Evolutionary conservation across 2,329 filamentous ascomycete genomes (phyloP).

Genomic region (Pseudopithomyces maydicus): DNA sequence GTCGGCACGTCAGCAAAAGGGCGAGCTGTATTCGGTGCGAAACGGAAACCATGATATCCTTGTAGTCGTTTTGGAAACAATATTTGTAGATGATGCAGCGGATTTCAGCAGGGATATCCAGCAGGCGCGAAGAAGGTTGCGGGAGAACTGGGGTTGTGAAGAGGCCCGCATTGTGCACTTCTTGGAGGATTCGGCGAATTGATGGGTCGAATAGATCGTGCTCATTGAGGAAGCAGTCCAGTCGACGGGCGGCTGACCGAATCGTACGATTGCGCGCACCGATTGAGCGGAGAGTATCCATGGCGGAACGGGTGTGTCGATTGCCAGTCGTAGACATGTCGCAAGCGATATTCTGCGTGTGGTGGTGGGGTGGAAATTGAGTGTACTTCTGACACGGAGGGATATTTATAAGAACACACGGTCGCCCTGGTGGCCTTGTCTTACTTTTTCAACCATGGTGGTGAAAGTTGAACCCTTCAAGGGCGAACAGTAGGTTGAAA

Average conservation of each 20-base stretch:
- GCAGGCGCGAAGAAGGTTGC: slow-evolving; percentile 6
- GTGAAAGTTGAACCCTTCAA: too few relatives aligned
- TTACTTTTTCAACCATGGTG: too few relatives aligned
- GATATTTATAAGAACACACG: too few relatives aligned
- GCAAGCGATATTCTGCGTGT: too few relatives aligned
- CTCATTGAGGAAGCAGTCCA: neutral
- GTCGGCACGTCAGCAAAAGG: slow-evolving; percentile 8
- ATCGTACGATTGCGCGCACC: neutral
- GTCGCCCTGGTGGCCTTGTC: too few relatives aligned
- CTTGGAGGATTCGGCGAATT: neutral
- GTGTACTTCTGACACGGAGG: too few relatives aligned
- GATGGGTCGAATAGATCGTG: neutral
- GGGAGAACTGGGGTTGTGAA: neutral
- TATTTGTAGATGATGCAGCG: slow-evolving; percentile 7
- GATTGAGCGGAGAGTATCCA: neutral
- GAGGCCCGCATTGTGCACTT: neutral
- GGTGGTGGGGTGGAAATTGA: too few relatives aligned
- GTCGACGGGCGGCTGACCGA: neutral
- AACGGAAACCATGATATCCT: too few relatives aligned
- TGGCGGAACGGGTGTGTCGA: neutral
- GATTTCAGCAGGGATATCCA: slow-evolving; percentile 6
- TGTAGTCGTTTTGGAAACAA: neutral
- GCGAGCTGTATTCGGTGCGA: neutral
- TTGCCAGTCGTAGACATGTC: neutral
- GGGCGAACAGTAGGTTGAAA: too few relatives aligned